Percentiles rank a stretch among this genome's conserved stretches.
Evolutionary conservation across 2,329 filamentous ascomycete species (phyloP).

Genomic region (Hansfordia pulvinata): DNA sequence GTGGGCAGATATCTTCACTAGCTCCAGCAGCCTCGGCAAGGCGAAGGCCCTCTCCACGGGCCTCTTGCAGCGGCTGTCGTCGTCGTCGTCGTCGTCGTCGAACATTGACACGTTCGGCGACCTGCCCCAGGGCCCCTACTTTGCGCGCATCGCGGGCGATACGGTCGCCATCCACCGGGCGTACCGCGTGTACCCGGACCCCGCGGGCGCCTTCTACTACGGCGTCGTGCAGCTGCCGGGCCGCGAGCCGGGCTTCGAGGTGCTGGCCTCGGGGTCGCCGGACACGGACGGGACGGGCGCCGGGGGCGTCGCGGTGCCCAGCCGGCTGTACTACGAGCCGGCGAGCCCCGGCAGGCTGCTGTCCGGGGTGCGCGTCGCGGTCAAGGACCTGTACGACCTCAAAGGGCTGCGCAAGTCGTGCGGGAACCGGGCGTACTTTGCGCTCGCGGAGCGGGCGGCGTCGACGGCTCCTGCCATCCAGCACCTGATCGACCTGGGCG

Average conservation of each 20-base stretch:
- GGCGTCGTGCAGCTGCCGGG: not conserved
- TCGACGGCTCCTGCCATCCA: slow-evolving; percentile 38
- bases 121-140: not conserved
- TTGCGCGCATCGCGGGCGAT: not conserved
- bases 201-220: slow-evolving; percentile 1
- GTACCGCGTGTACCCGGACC: not conserved
- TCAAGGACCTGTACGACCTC: slow-evolving; percentile 51
- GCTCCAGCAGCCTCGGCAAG: not conserved
- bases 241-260: not conserved
- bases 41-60: too few relatives aligned
- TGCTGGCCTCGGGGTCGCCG: not conserved
- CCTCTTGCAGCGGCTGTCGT: too few relatives aligned
- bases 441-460: slow-evolving; percentile 34
- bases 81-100: too few relatives aligned
- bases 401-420: slow-evolving; percentile 38
- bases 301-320: slow-evolving; percentile 31
- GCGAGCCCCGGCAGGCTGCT: slow-evolving; percentile 39
- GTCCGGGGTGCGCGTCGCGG: slow-evolving; percentile 43
- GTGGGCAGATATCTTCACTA: not conserved
- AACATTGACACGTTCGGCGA: not conserved
- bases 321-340: slow-evolving; percentile 46
- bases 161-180: not conserved
- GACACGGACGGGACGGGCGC: not conserved
- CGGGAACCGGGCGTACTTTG: slow-evolving; percentile 45
- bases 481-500: slow-evolving; percentile 44